A percentile compares a stretch with the other conserved stretches of the same genome.
Conservation (phyloP, 257 asterid species). For the Lantana camara region DNA sequence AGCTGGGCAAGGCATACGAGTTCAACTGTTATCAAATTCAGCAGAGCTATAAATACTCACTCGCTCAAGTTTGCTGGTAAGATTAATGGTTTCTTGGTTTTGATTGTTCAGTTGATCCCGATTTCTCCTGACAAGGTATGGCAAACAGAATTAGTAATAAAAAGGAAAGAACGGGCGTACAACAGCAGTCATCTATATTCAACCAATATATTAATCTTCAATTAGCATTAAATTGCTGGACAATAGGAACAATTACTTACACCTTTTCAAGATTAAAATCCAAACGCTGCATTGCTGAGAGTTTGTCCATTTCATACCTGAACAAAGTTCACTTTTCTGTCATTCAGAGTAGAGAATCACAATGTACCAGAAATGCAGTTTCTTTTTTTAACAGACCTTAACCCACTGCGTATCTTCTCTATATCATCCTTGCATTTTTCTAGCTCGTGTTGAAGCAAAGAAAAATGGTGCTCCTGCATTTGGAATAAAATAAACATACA, state of each 20-base stretch:
- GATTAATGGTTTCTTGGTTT: conserved; percentile 82
- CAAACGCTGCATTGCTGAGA: conserved; percentile 91
- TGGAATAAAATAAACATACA: conserved; percentile 6
- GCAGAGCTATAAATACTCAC: conserved; percentile 47
- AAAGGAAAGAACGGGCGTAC: neutral
- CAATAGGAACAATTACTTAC: conserved; percentile 41
- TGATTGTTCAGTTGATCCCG: conserved; percentile 86
- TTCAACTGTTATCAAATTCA: neutral
- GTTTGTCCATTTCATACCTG: conserved; percentile 94
- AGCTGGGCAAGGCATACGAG: neutral
- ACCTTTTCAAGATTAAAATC: conserved; percentile 97
- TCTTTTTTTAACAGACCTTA: conserved; percentile 46
- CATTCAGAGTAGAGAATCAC: conserved; percentile 9
- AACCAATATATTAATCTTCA: neutral
- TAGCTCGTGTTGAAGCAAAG: conserved; percentile 77
- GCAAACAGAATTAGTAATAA: neutral
- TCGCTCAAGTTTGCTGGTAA: conserved; percentile 85
- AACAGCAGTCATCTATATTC: neutral
- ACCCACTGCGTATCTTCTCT: conserved; percentile 83
- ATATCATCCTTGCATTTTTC: conserved; percentile 79
- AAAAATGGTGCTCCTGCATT: conserved; percentile 75
- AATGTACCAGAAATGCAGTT: conserved; percentile 1
- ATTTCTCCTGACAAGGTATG: conserved; percentile 67
- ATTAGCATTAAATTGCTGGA: conserved; percentile 2
- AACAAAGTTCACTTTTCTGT: conserved; percentile 19